Percentiles rank a stretch among this genome's conserved stretches.
phyloP scores from a whole-genome alignment of 805 yeast species.

The Candida sanyiensis region DNA sequence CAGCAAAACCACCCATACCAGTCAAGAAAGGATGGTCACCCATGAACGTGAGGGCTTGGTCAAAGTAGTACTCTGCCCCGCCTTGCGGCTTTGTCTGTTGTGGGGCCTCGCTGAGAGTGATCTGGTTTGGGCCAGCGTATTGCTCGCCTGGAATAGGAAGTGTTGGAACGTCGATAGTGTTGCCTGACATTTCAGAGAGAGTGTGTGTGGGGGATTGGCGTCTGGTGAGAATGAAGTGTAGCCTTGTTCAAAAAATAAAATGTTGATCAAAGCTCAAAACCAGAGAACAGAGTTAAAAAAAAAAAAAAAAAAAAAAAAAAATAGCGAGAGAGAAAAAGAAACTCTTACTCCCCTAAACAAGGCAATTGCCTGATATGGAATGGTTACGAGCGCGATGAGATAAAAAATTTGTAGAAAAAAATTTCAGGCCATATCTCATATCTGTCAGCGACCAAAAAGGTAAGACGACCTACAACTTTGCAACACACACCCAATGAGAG shows the following conservation, averaged over 20 bases:
- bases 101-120: slow-evolving; percentile 15
- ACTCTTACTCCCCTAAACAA: not conserved
- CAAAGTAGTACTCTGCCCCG: slow-evolving; percentile 57
- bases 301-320: slow-evolving; percentile 5
- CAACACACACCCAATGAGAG: slow-evolving; percentile 61
- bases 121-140: slow-evolving; percentile 24
- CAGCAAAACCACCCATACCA: slow-evolving; percentile 61
- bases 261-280: not conserved
- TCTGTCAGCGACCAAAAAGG: no score
- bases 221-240: no score
- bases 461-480: no score
- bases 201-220: no score
- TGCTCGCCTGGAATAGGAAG: slow-evolving; percentile 52
- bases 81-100: slow-evolving; percentile 24
- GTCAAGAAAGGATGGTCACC: slow-evolving; percentile 74
- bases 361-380: slow-evolving; percentile 6
- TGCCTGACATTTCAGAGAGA: not conserved
- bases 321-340: not conserved
- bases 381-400: slow-evolving; percentile 5
- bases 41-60: slow-evolving; percentile 51
- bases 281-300: not conserved
- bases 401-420: slow-evolving; percentile 1
- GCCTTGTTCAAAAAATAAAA: no score
- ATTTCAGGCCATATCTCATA: no score
- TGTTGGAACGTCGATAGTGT: slow-evolving; percentile 46